These are phyloP conservation scores for Diaporthe capsici DNA, from an alignment of 2,329 filamentous ascomycete genomes.

Conservation along the genomic window DNA sequence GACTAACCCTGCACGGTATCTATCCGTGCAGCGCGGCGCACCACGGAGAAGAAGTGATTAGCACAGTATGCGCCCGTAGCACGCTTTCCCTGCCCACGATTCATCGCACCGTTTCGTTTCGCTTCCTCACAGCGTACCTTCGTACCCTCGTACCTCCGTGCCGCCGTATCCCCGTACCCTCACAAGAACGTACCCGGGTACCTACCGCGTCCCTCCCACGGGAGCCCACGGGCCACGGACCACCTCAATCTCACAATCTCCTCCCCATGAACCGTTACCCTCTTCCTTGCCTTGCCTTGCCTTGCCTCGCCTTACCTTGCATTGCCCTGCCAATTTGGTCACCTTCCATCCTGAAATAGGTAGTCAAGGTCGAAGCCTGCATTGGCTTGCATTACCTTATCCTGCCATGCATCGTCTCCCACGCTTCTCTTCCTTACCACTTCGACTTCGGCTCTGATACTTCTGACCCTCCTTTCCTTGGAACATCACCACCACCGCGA, in stretches of 20 bases:
- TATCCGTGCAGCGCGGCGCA: conserved; percentile 8
- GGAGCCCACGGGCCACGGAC: conserved; percentile 9
- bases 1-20: conserved; percentile 7
- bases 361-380: conserved; percentile 29
- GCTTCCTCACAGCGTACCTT: not conserved
- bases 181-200: not conserved
- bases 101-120: conserved; percentile 28
- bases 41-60: no score
- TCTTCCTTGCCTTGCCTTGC: conserved; percentile 17
- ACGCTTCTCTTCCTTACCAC: conserved; percentile 3
- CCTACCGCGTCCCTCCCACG: not conserved
- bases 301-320: conserved; percentile 14
- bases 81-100: not conserved
- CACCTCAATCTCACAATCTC: conserved; percentile 36
- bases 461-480: conserved; percentile 28
- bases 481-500: not conserved
- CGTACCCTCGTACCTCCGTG: not conserved
- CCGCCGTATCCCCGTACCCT: conserved; percentile 3
- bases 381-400: conserved; percentile 35
- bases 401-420: conserved; percentile 30
- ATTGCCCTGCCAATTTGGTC: conserved; percentile 32
- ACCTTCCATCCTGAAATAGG: conserved; percentile 19
- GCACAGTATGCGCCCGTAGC: not conserved
- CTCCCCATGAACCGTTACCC: conserved; percentile 27
- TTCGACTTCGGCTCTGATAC: conserved; percentile 1